Conservation (phyloP, 106 monocot genomes). For the Chionographis japonica region DNA sequence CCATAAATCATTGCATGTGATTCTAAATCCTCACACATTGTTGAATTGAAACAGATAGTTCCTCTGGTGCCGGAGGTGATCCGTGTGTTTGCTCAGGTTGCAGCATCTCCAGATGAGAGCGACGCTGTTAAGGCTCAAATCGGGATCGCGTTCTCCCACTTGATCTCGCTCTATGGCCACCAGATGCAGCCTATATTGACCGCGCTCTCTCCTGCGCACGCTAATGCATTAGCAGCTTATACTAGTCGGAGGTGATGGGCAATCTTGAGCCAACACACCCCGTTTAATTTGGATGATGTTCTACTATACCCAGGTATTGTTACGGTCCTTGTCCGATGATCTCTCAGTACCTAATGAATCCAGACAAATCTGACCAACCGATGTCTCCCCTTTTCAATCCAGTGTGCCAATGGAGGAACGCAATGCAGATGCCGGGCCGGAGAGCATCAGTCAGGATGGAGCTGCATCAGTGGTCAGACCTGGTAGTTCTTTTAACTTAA, state of each 20-base stretch:
- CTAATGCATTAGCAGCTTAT: slow-evolving; percentile 70
- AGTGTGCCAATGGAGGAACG: too few relatives aligned
- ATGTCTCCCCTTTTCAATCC: too few relatives aligned
- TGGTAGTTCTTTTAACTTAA: too few relatives aligned
- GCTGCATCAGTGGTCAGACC: too few relatives aligned
- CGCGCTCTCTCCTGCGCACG: slow-evolving; percentile 63
- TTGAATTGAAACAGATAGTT: slow-evolving; percentile 59
- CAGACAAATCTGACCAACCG: too few relatives aligned
- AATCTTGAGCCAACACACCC: not conserved
- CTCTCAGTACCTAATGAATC: too few relatives aligned
- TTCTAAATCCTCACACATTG: not conserved
- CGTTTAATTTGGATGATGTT: not conserved
- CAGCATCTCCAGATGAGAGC: slow-evolving; percentile 56
- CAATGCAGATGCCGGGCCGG: too few relatives aligned
- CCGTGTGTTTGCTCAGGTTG: slow-evolving; percentile 70
- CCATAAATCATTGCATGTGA: not conserved
- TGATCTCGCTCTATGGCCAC: slow-evolving; percentile 78
- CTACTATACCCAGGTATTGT: too few relatives aligned
- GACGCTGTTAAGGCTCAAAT: slow-evolving; percentile 68
- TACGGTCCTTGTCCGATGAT: too few relatives aligned
- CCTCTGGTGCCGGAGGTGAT: slow-evolving; percentile 76
- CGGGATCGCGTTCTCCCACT: slow-evolving; percentile 69
- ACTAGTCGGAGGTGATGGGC: slow-evolving; percentile 42
- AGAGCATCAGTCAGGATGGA: too few relatives aligned
- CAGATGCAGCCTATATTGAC: slow-evolving; percentile 82